Percentiles rank a stretch among this genome's conserved stretches.
phyloP scores from a whole-genome alignment of 129 eudicot species.

The Cynara cardunculus region DNA sequence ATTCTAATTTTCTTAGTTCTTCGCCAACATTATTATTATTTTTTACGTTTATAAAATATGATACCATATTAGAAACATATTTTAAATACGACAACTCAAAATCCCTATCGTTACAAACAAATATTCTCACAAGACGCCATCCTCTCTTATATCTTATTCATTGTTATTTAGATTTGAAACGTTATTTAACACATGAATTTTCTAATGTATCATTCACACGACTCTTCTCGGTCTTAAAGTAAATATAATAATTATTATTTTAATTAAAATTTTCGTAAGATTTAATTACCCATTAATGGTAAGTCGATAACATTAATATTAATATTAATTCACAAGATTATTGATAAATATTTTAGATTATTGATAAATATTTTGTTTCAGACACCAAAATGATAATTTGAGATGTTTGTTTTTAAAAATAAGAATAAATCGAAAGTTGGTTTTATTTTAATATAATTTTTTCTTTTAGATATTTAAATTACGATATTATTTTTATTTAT shows the following conservation, averaged over 20 bases:
- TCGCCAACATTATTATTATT: not conserved
- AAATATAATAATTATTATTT: too few species aligned
- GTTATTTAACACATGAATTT: not conserved
- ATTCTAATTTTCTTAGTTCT: not conserved
- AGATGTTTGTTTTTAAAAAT: too few species aligned
- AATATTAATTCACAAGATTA: not conserved
- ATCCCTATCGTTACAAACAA: not conserved
- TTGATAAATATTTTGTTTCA: too few species aligned
- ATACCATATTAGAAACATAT: not conserved
- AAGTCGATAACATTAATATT: not conserved
- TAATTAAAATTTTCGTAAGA: too few species aligned
- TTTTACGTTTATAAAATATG: not conserved
- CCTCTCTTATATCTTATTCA: too few species aligned
- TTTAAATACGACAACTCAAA: not conserved
- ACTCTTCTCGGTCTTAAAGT: not conserved
- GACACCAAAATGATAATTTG: too few species aligned
- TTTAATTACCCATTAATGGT: not conserved
- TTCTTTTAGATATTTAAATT: not conserved
- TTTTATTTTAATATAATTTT: too few species aligned
- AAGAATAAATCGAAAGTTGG: too few species aligned
- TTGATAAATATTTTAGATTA: too few species aligned
- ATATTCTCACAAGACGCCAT: too few species aligned
- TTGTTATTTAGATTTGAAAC: not conserved
- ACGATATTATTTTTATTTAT: too few species aligned
- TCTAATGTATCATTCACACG: not conserved